phyloP scores from a whole-genome alignment of 495 filamentous ascomycete species.

The Opeltia flavorubescens region DNA sequence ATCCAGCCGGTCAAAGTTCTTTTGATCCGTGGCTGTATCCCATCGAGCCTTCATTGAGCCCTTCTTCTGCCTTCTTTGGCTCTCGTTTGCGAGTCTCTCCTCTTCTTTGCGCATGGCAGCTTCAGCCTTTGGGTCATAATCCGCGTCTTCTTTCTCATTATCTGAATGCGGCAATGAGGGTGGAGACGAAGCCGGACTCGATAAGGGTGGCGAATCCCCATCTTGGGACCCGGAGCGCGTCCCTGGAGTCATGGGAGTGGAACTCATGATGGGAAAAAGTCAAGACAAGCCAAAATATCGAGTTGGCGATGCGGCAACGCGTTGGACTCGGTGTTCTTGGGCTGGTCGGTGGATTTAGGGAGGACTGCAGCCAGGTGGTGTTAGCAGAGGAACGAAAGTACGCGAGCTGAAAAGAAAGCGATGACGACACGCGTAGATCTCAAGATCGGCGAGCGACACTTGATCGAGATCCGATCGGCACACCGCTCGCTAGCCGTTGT shows the following conservation, averaged over 20 bases:
- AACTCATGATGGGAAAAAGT: conserved; percentile 13
- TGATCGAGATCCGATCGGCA: too few species aligned
- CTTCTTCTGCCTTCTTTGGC: conserved; percentile 20
- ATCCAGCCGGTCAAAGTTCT: conserved; percentile 11
- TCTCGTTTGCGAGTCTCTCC: conserved; percentile 21
- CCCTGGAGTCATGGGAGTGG: conserved; percentile 23
- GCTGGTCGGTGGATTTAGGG: too few species aligned
- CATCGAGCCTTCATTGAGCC: conserved; percentile 15
- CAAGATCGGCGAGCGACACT: too few species aligned
- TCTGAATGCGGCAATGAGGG: conserved; percentile 8
- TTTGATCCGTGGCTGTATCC: conserved; percentile 5
- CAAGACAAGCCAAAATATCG: too few species aligned
- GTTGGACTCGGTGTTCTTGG: too few species aligned
- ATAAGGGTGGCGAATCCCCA: conserved; percentile 15
- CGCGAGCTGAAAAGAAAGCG: too few species aligned
- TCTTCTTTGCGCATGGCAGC: conserved; percentile 15
- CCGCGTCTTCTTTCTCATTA: conserved; percentile 4
- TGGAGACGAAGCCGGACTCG: conserved; percentile 33
- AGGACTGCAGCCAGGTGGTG: too few species aligned
- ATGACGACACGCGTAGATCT: too few species aligned
- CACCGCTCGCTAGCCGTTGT: too few species aligned
- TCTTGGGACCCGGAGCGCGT: conserved; percentile 21
- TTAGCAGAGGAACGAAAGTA: too few species aligned
- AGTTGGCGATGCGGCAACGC: too few species aligned
- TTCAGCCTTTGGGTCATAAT: conserved; percentile 9